Evolutionary conservation across 2,329 filamentous ascomycete genomes (phyloP).

Genomic region (Ophiostoma quercus): DNA sequence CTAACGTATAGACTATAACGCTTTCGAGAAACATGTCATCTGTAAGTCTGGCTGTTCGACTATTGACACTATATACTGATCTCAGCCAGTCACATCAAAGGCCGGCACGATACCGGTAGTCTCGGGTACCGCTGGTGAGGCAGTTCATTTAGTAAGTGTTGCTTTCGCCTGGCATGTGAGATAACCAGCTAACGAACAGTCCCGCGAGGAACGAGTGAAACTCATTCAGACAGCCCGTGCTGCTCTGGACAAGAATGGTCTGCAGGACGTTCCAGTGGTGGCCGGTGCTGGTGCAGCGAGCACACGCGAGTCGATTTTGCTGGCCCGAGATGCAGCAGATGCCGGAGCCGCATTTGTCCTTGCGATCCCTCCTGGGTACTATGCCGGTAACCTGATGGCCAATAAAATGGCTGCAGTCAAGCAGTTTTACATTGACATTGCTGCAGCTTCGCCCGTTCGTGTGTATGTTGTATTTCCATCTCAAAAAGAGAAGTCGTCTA

Average conservation of each 20-base stretch:
- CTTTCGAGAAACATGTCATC: not conserved
- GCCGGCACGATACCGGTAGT: constrained; percentile 24
- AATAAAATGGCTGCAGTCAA: constrained; percentile 25
- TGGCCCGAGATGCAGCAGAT: constrained; percentile 36
- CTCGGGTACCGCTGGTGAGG: constrained; percentile 24
- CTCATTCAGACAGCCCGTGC: constrained; percentile 18
- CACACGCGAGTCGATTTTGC: constrained; percentile 35
- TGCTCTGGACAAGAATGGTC: constrained; percentile 25
- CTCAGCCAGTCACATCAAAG: constrained; percentile 13
- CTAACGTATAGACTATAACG: not conserved
- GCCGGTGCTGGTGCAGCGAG: constrained; percentile 41
- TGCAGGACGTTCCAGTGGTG: constrained; percentile 39
- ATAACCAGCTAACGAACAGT: not conserved
- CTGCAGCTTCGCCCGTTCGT: constrained; percentile 27
- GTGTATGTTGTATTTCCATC: constrained; percentile 23
- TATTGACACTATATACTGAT: not conserved
- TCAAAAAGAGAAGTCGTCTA: not conserved
- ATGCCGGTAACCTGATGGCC: constrained; percentile 36
- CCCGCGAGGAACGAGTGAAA: constrained; percentile 20
- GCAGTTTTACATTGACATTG: constrained; percentile 29
- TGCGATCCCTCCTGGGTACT: constrained; percentile 39
- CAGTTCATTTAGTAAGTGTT: constrained; percentile 20
- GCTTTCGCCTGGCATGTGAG: not conserved
- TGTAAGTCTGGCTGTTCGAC: not conserved
- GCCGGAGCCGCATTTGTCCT: constrained; percentile 39